Evolutionary conservation across 257 asterid species (phyloP).

Genomic region (Coffea canephora): DNA sequence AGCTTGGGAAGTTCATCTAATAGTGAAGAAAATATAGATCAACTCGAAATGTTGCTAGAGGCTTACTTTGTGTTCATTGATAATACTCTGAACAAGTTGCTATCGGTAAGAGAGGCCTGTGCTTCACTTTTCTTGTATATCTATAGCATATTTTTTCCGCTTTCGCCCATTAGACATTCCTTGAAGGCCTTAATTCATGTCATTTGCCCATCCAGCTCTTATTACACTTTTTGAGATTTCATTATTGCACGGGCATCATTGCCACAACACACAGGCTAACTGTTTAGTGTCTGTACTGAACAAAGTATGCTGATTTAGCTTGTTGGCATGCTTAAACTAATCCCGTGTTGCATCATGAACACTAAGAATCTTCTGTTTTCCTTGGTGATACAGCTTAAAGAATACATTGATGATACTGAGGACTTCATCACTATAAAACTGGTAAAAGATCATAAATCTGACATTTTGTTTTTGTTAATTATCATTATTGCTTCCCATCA

Average conservation of each 20-base stretch:
- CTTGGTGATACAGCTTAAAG: conserved; percentile 74
- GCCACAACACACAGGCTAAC: neutral
- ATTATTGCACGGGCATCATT: neutral
- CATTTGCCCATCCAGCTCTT: neutral
- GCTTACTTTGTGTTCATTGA: conserved; percentile 87
- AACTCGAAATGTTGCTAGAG: conserved; percentile 97
- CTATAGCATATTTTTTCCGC: neutral
- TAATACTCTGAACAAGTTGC: conserved; percentile 80
- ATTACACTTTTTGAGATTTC: neutral
- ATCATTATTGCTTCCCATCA: neutral
- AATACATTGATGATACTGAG: conserved; percentile 95
- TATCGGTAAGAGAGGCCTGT: conserved; percentile 58
- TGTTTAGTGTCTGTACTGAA: neutral
- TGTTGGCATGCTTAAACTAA: neutral
- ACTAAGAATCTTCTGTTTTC: conserved; percentile 7
- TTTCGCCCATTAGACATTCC: neutral
- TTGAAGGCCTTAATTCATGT: neutral
- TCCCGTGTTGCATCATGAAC: neutral
- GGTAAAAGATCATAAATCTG: conserved; percentile 36
- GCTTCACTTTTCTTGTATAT: neutral
- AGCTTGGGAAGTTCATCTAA: conserved; percentile 71
- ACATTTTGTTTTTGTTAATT: neutral
- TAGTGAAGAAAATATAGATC: conserved; percentile 76
- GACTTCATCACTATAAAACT: conserved; percentile 92
- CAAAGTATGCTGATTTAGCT: neutral